Base-by-base conservation (phyloP, 352 stramenopile species). In the Pythium utonaiense region DNA sequence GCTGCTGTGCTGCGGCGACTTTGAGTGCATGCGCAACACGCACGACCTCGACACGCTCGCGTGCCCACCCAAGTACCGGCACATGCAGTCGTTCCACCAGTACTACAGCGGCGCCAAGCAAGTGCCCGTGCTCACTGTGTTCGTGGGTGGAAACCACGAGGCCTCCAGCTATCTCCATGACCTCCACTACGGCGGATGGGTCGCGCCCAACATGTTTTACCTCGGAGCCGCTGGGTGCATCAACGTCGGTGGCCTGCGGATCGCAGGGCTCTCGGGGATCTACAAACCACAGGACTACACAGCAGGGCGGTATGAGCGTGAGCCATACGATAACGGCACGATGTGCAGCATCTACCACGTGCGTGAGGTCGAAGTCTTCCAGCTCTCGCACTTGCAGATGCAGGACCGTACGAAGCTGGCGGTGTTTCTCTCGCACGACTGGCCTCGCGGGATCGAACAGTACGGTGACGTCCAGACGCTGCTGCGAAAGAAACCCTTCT, bases 151-250 rank as follows among this genome's bases (percentile, higher is more conserved):
- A 24, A 99, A 99, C 83, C 97, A 99, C 73, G 97, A 99, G 73
- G 96, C 96, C 16, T 98, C 93, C 10, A 97, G 97, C 58, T 96
- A 98, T 50, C 75, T 99, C 17, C 86, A 98, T 63, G 96, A 99
- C 66, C 80, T 99, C 31, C 89, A 97, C 64, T 99, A 99, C 69
- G 97, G 97, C 24, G 97, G 97, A 12, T 99, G 95, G 93, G 93
- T 99, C 16, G 97, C 97, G 24, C 96, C 96, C 10, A 98, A 99
- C 61, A 99, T 99, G 52, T 99, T 99, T 76, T 99, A 98, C 69
- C 59, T 99, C 1, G 97, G 97, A 1, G 83, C 84, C 12, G 92
- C 95, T 7, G 96, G 96, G 4, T 91, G 98, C 24, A 86, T 99
- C 31, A 85, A 80, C 30, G 84, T 97, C 27, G 87, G 86, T 19